Evolutionary conservation across 495 filamentous ascomycete genomes (phyloP).

Genomic region (Talaromyces proteolyticus): DNA sequence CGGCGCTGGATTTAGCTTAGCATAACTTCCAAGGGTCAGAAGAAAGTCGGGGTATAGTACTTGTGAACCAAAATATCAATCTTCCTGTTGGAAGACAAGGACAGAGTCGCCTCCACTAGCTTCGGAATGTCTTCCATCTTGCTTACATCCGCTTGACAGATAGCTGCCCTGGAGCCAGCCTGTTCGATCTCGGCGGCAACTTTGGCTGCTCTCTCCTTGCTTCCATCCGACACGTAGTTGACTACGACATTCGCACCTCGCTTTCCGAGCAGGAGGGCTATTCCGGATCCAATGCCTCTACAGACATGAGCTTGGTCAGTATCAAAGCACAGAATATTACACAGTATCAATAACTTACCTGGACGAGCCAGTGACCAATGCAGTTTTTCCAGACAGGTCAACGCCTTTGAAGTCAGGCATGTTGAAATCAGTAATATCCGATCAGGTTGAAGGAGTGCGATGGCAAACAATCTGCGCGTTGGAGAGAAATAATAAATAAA

Average conservation of each 20-base stretch:
- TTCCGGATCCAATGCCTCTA: conserved; percentile 25
- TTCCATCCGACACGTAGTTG: conserved; percentile 32
- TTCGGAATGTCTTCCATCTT: conserved; percentile 27
- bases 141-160: conserved; percentile 41
- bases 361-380: conserved; percentile 54
- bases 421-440: too few species aligned
- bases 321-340: neutral
- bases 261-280: conserved; percentile 23
- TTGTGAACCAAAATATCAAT: conserved; percentile 78
- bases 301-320: too few species aligned
- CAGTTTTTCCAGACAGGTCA: conserved; percentile 44
- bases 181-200: conserved; percentile 38
- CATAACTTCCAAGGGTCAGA: neutral
- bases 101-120: conserved; percentile 34
- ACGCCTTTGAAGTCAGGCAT: conserved; percentile 11
- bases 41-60: conserved; percentile 25
- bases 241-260: conserved; percentile 31
- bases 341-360: conserved; percentile 14
- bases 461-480: too few species aligned
- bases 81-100: conserved; percentile 32
- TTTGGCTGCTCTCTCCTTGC: conserved; percentile 27
- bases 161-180: conserved; percentile 33
- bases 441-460: too few species aligned
- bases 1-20: conserved; percentile 19
- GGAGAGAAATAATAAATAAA: too few species aligned